These are phyloP conservation scores for Sicyos edulis DNA, from an alignment of 306 rosid species.

Conservation along the genomic window DNA sequence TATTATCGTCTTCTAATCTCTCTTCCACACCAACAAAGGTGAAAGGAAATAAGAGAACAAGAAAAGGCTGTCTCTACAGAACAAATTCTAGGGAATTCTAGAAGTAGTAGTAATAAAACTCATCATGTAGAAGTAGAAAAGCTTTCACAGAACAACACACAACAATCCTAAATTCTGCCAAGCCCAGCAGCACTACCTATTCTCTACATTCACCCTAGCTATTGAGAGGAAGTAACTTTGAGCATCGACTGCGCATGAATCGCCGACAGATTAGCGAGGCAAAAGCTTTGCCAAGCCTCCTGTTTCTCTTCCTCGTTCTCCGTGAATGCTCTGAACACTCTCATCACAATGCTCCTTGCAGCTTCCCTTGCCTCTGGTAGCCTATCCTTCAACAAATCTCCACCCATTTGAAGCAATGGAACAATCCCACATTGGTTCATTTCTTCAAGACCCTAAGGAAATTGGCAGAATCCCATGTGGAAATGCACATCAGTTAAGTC, in stretches of 20 bases:
- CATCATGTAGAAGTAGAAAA: neutral
- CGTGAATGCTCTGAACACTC: slow-evolving; percentile 38
- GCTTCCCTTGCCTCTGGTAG: slow-evolving; percentile 96
- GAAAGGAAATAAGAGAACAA: too few relatives aligned
- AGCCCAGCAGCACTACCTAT: too few relatives aligned
- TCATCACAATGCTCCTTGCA: slow-evolving; percentile 58
- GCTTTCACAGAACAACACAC: neutral
- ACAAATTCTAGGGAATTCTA: too few relatives aligned
- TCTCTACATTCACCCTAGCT: neutral
- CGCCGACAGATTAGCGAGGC: slow-evolving; percentile 60
- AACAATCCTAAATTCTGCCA: neutral
- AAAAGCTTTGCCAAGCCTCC: slow-evolving; percentile 77
- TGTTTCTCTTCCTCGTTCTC: slow-evolving; percentile 53
- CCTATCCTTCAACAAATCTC: slow-evolving; percentile 68
- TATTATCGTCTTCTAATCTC: too few relatives aligned
- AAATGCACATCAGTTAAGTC: neutral
- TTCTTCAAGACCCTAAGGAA: slow-evolving; percentile 55
- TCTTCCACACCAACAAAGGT: too few relatives aligned
- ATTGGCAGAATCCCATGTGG: slow-evolving; percentile 1
- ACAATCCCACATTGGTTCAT: slow-evolving; percentile 63
- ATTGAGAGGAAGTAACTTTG: slow-evolving; percentile 52
- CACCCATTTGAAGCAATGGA: slow-evolving; percentile 60
- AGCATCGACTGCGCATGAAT: slow-evolving; percentile 55
- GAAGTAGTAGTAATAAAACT: too few relatives aligned
- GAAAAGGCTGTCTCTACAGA: neutral